These are phyloP conservation scores for Ampelomyces quisqualis DNA, from an alignment of 2,329 filamentous ascomycete genomes.

Conservation along the genomic window DNA sequence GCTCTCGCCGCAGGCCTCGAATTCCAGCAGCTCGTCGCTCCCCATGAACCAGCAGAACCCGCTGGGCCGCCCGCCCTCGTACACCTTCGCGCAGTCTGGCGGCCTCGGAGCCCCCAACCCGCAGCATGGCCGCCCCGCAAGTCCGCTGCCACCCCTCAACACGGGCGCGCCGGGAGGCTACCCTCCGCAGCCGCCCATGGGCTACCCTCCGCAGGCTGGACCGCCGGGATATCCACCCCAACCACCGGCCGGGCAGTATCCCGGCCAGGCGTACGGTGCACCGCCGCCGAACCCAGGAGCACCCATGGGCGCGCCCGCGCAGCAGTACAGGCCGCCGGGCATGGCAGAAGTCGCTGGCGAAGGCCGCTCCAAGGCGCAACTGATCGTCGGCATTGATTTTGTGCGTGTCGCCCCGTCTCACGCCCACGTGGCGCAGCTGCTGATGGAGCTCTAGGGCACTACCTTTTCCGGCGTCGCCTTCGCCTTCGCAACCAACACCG, in stretches of 20 bases:
- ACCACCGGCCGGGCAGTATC: slow-evolving; percentile 34
- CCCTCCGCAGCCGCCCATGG: slow-evolving; percentile 39
- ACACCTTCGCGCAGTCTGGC: slow-evolving; percentile 55
- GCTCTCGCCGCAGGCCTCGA: slow-evolving; percentile 44
- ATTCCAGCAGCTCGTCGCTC: slow-evolving; percentile 43
- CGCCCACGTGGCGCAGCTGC: slow-evolving; percentile 23
- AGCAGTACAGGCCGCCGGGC: slow-evolving; percentile 35
- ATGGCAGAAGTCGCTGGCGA: slow-evolving; percentile 77
- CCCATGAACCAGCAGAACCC: slow-evolving; percentile 59
- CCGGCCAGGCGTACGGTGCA: slow-evolving; percentile 27
- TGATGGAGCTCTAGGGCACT: slow-evolving; percentile 65
- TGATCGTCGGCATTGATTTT: slow-evolving; percentile 99
- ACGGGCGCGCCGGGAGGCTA: slow-evolving; percentile 51
- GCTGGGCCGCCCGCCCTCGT: slow-evolving; percentile 64
- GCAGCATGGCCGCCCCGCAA: slow-evolving; percentile 51
- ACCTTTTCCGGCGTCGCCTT: slow-evolving; percentile 98
- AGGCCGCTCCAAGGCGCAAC: slow-evolving; percentile 87
- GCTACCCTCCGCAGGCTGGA: slow-evolving; percentile 46
- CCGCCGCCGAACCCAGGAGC: slow-evolving; percentile 32
- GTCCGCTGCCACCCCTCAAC: slow-evolving; percentile 59
- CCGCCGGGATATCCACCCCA: slow-evolving; percentile 46
- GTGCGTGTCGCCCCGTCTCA: slow-evolving; percentile 52
- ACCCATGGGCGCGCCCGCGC: slow-evolving; percentile 36
- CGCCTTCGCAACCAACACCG: slow-evolving; percentile 89
- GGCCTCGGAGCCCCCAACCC: slow-evolving; percentile 40